A percentile compares a stretch with the other conserved stretches of the same genome.
Evolutionary conservation across 2,329 filamentous ascomycete genomes (phyloP).

Genomic region (Calonectria pseudoreteaudii): DNA sequence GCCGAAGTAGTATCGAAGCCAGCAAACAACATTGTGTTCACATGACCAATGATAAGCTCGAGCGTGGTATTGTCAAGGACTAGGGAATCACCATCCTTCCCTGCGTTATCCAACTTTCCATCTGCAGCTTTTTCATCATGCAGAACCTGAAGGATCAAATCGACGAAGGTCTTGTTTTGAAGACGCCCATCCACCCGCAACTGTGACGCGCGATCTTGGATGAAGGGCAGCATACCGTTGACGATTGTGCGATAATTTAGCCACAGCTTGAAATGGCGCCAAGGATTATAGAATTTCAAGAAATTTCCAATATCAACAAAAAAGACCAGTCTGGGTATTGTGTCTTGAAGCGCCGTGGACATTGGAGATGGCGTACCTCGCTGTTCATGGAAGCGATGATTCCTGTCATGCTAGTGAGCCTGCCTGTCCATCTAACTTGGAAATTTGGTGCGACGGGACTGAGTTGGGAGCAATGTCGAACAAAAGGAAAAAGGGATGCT

Average conservation of each 20-base stretch:
- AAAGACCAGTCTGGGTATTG: conserved; percentile 23
- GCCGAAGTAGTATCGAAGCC: conserved; percentile 53
- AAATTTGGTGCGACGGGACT: too few relatives aligned
- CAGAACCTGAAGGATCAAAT: conserved; percentile 27
- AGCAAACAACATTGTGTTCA: conserved; percentile 52
- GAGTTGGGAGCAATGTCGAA: too few relatives aligned
- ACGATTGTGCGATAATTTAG: conserved; percentile 28
- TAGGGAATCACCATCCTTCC: conserved; percentile 25
- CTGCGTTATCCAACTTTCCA: not conserved
- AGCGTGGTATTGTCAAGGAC: conserved; percentile 24
- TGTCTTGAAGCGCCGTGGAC: conserved; percentile 25
- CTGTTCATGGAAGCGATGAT: conserved; percentile 30
- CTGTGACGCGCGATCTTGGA: conserved; percentile 20
- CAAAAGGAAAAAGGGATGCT: not conserved
- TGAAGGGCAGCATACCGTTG: conserved; percentile 14
- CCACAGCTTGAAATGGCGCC: conserved; percentile 34
- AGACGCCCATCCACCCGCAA: conserved; percentile 1
- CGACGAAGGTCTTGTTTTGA: conserved; percentile 31
- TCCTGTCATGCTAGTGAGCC: conserved; percentile 4
- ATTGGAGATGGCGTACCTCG: conserved; percentile 18
- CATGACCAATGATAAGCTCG: conserved; percentile 46
- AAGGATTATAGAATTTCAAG: conserved; percentile 26
- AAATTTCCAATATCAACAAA: conserved; percentile 26
- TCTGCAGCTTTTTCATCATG: conserved; percentile 14
- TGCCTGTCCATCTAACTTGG: not conserved